Evolutionary conservation across 2,329 filamentous ascomycete genomes (phyloP).

Genomic region (Calonectria multiphialidica): DNA sequence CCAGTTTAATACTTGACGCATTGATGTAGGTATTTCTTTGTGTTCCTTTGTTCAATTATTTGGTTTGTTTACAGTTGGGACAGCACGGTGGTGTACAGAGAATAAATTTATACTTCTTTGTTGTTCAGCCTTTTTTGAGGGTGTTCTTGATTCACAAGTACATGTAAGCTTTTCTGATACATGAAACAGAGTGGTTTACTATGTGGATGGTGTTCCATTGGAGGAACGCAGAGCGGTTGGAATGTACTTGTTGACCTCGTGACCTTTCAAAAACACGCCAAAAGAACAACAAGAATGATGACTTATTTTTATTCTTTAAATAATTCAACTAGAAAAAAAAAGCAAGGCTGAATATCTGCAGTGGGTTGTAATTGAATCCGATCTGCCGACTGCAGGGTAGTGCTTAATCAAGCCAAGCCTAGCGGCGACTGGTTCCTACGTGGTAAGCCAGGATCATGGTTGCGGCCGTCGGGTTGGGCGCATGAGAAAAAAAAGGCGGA

Average conservation of each 20-base stretch:
- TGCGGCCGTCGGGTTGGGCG: constrained; percentile 5
- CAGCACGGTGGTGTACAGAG: neutral
- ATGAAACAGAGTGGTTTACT: too few species aligned
- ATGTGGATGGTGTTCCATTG: too few species aligned
- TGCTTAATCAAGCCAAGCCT: neutral
- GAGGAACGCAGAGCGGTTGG: too few species aligned
- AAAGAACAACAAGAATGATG: neutral
- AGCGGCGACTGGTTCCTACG: neutral
- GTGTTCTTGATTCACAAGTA: too few species aligned
- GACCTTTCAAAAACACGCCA: neutral
- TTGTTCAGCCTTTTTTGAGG: neutral
- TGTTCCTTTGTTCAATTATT: neutral
- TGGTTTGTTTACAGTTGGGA: neutral
- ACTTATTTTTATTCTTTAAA: too few species aligned
- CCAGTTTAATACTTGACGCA: neutral
- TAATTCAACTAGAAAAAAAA: neutral
- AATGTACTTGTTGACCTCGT: too few species aligned
- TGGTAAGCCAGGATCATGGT: constrained; percentile 7
- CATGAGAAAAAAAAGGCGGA: constrained; percentile 9
- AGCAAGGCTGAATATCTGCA: neutral
- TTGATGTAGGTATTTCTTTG: neutral
- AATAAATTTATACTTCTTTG: neutral
- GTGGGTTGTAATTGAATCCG: neutral
- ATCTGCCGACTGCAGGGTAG: constrained; percentile 4
- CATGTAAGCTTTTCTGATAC: too few species aligned